Evolutionary conservation across 139 green algal genomes (phyloP), one percentile per base, ranked within the genome.

Genomic region (Haematococcus lacustris): DNA sequence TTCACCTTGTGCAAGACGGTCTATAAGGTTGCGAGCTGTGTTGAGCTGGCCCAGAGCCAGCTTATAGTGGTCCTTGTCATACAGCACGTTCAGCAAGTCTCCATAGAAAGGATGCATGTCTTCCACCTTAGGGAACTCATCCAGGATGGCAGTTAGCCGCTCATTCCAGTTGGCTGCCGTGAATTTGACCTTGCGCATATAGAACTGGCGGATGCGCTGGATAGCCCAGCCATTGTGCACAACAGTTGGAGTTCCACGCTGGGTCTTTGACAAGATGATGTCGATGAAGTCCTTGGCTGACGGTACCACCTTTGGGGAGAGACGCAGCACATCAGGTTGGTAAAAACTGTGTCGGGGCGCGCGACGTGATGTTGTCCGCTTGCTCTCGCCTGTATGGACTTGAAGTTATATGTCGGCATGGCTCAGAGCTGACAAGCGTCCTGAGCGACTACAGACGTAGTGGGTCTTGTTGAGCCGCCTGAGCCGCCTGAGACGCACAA

Each of bases 51-150:
- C 96, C 41, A 99, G 86, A 38, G 96, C 96, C 50, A 99, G 88
- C 85, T 99, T 99, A 90, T 98, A 99, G 86, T 99, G 96, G 82
- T 99, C 96, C 82, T 94, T 95, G 81, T 99, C 96, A 74, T 99
- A 99, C 47, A 99, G 86, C 35, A 99, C 96, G 75, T 99, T 99
- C 53, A 99, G 86, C 51, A 99, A 85, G 84, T 99, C 96, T 26
- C 71, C 70, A 79, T 98, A 99, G 77, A 99, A 99, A 34, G 96
- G 96, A 80, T 99, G 96, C 63, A 99, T 93, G 66, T 98, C 94
- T 76, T 99, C 94, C 26, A 98, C 82, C 81, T 97, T 97, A 7
- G 96, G 95, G 73, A 99, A 99, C 78, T 97, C 94, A 3, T 98
- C 91, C 61, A 99, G 71, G 60, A 99, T 98, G 17, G 80, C 80